Evolutionary conservation across 192 early-diverging fungal genomes (phyloP), one percentile per base, ranked within the genome.

Genomic region (Backusella psychrophila): DNA sequence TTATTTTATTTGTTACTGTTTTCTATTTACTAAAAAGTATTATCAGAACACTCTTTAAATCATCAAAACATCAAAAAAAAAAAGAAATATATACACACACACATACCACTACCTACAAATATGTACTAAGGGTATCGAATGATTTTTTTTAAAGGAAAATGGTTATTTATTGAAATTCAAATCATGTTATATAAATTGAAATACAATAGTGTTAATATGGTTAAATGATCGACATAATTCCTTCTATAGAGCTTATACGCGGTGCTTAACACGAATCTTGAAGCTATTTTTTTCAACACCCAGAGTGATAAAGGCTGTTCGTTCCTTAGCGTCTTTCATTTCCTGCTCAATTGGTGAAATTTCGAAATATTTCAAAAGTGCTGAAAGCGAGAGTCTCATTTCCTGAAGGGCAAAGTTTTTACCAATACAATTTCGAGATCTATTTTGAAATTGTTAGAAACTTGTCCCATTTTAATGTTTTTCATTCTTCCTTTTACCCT

Each of bases 371-470:
- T 72, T 78, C 36, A 89, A 49, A 23, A 89, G 59, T 1, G 80
- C 75, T 38, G 83, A 83, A 41, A 89, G 39, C 2, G 77, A 74
- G 26, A 86, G 52, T 26, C 83, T 72, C 73, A 89, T 85, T 71
- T 87, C 85, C 78, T 81, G 82, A 42, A 77, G 82, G 1, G 87
- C 84, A 73, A 89, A 80, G 34, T 87, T 84, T 49, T 83, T 76
- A 5, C 85, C 87, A 41, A 88, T 78, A 65, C 87, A 88, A 52
- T 79, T 81, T 5, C 85, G 59, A 4, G 86, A 82, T 2, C 88
- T 83, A 19, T 72, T 75, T 21, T 56, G 21, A 21, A 56, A 56
- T 8, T 9, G 8, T 23, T 56, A n/a, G n/a, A 5, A 0, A 1
- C 6, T 56, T 56, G 17, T 56, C 53, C 6, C 8, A 56, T 7